Evolutionary conservation across 768 basidiomycete species (phyloP).

Genomic region (Boletus sensibilis): DNA sequence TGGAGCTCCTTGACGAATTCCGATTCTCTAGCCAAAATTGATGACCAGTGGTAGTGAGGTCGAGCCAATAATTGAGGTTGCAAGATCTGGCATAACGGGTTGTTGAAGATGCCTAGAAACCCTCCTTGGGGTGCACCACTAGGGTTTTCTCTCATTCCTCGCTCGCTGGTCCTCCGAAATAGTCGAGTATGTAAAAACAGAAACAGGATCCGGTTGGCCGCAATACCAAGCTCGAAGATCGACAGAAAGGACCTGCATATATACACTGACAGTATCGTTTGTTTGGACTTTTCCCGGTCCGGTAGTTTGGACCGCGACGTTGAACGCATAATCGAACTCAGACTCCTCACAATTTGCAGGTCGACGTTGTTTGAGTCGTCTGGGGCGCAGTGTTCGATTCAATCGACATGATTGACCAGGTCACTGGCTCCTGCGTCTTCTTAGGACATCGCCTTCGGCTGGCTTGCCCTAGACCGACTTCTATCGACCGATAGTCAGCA

Average conservation of each 20-base stretch:
- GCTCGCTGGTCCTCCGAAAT: neutral
- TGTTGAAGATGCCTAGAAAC: neutral
- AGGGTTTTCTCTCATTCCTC: neutral
- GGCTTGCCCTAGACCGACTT: neutral
- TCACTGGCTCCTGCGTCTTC: neutral
- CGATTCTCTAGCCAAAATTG: neutral
- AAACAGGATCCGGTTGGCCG: neutral
- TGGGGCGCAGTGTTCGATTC: neutral
- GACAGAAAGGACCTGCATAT: neutral
- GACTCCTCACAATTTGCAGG: neutral
- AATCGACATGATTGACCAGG: neutral
- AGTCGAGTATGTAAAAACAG: neutral
- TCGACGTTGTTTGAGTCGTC: neutral
- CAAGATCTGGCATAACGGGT: neutral
- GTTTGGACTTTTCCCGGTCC: constrained; percentile 1
- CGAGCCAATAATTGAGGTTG: neutral
- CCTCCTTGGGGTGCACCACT: neutral
- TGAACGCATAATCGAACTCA: neutral
- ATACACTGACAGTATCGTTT: neutral
- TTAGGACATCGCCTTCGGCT: too few species aligned
- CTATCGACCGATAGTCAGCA: neutral
- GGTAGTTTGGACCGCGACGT: constrained; percentile 1
- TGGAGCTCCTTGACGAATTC: constrained; percentile 3
- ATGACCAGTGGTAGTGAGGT: neutral
- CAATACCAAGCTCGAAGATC: neutral